These are phyloP conservation scores for Nitzschia palea DNA, from an alignment of 108 stramenopile species.

Conservation along the genomic window DNA sequence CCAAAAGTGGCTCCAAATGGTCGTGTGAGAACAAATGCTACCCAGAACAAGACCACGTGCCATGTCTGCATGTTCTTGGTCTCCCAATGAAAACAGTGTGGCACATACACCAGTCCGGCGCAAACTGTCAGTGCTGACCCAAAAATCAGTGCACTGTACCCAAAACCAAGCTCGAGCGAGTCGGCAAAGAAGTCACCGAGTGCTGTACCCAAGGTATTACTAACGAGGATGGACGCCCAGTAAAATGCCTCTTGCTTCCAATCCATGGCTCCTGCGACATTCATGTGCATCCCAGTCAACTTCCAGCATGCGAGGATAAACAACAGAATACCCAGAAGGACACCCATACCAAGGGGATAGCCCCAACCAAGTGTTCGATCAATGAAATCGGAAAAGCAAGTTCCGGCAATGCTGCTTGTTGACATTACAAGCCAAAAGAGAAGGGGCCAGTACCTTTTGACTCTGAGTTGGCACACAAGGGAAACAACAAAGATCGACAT, in stretches of 20 bases:
- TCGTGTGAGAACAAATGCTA: background rate
- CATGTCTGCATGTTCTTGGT: background rate
- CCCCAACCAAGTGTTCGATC: background rate
- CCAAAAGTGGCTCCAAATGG: background rate
- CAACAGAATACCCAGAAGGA: background rate
- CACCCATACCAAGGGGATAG: background rate
- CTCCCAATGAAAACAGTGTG: too few relatives aligned
- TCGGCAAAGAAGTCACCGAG: background rate
- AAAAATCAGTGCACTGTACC: background rate
- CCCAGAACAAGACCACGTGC: background rate
- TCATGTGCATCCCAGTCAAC: background rate
- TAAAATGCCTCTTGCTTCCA: background rate
- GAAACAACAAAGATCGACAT: background rate
- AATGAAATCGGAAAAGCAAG: background rate
- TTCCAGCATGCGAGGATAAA: background rate
- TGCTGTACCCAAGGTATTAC: background rate
- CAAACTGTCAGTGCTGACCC: background rate
- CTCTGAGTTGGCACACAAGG: background rate
- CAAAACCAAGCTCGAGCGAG: constrained; percentile 2
- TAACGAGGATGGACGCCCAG: background rate
- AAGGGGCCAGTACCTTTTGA: background rate
- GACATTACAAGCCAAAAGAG: background rate
- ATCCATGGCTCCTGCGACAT: background rate
- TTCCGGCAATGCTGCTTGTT: constrained; percentile 5
- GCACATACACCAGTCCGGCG: background rate